phyloP scores from a whole-genome alignment of 164 flowering plant genomes.

The Annona squamosa region DNA sequence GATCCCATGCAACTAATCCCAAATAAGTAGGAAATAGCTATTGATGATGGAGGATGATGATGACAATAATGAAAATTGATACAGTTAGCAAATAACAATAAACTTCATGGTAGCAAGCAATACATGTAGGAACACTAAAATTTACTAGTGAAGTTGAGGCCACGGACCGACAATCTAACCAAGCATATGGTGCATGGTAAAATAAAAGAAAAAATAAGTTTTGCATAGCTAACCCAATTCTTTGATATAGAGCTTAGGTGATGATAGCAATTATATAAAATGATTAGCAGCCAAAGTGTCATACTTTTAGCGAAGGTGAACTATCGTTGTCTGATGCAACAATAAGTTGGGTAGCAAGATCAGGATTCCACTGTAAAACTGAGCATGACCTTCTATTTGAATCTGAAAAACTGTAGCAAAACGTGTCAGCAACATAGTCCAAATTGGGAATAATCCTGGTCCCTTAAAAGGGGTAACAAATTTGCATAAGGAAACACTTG shows the following conservation, averaged over 20 bases:
- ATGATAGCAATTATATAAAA: neutral
- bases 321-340: conserved; percentile 95
- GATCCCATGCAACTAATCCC: no score
- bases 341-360: conserved; percentile 82
- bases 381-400: conserved; percentile 84
- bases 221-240: neutral
- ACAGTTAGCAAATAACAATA: no score
- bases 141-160: no score
- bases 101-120: no score
- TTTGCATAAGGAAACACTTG: conserved; percentile 14
- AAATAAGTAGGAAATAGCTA: no score
- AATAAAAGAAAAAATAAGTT: neutral
- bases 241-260: no score
- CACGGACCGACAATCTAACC: neutral
- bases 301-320: conserved; percentile 78
- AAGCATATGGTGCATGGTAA: neutral
- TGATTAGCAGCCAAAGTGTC: neutral
- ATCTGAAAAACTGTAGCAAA: conserved; percentile 65
- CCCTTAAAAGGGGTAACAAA: neutral
- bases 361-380: conserved; percentile 98
- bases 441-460: neutral
- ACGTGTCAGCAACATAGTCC: neutral
- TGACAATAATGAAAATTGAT: no score
- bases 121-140: no score
- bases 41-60: no score